Base-by-base conservation (phyloP, 345 rosid species). In the Hypericum perforatum region DNA sequence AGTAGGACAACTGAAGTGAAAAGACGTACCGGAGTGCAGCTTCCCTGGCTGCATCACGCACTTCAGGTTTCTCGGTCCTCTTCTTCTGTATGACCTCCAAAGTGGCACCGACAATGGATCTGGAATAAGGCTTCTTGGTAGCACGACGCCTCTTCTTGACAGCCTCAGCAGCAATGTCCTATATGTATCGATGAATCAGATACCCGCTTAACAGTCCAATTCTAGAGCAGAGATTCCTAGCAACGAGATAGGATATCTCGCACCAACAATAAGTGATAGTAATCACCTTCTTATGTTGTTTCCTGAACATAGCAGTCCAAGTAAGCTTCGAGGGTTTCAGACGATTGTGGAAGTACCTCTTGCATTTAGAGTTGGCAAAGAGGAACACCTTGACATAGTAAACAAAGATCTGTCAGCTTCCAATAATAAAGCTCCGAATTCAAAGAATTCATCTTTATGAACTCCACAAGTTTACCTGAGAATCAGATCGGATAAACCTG, bases 261-360 rank as follows among this genome's bases (percentile, higher is more conserved):
- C 0, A 53, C 7, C 45, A 5, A n/a, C 4, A 22, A 5, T 16
- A 11, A 39, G 15, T 16, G 13, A 16, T 14, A 49, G 0, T 7
- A 13, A 29, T 22, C 32, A 82, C 86, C 86, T 83, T 84, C 68
- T 84, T 81, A 58, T 81, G 87, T 40, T 84, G 82, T 72, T 84
- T 81, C 62, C 85, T 59, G 66, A 68, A 84, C 85, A 84, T 78
- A 47, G 85, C 79, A 0, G 92, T 84, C 85, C 85, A 81, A 13
- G 85, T 84, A 53, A 91, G 95, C 82, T 91, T 88, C 0, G 95
- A 91, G 0, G 95, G 96, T 88, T 88, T 91, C 76, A 85, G 56
- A 22, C 86, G 76, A 64, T 85, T 88, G 78, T 88, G 95, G 74
- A 92, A 88, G 64, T 92, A 88, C 77, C 90, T 74, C 76, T 88